Percentiles rank a stretch among this genome's conserved stretches.
These are phyloP conservation scores for Geotrichum klebahnii DNA, from an alignment of 1,139 yeast species.

Conservation along the genomic window DNA sequence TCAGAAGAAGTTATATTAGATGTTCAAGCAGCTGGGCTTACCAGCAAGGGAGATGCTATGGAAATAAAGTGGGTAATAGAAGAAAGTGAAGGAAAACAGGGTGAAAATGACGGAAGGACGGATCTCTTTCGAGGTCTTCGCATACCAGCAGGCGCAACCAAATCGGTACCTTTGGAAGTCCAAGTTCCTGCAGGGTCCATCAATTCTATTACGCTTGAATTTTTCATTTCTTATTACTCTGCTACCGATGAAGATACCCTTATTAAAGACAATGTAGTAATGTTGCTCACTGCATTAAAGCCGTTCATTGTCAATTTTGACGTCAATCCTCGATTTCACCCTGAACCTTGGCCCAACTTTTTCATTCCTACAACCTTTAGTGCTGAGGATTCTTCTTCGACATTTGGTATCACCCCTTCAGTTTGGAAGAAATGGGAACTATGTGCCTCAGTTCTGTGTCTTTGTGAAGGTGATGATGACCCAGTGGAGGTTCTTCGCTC, in stretches of 20 bases:
- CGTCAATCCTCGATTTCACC: slow-evolving; percentile 35
- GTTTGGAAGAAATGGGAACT: slow-evolving; percentile 22
- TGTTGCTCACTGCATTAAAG: slow-evolving; percentile 32
- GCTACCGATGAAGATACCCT: slow-evolving; percentile 29
- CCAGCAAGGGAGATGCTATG: slow-evolving; percentile 20
- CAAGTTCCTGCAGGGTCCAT: slow-evolving; percentile 26
- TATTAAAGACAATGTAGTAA: slow-evolving; percentile 30
- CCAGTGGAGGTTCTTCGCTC: slow-evolving; percentile 29
- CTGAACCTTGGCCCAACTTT: slow-evolving; percentile 38
- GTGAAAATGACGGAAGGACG: background rate
- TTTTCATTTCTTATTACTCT: slow-evolving; percentile 32
- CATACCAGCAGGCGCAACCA: slow-evolving; percentile 6
- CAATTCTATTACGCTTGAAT: slow-evolving; percentile 28
- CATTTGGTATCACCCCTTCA: slow-evolving; percentile 20
- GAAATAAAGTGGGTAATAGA: slow-evolving; percentile 21
- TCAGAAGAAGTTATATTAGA: slow-evolving; percentile 29
- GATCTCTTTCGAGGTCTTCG: slow-evolving; percentile 13
- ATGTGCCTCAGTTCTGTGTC: slow-evolving; percentile 16
- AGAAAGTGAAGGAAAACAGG: slow-evolving; percentile 22
- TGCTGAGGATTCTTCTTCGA: slow-evolving; percentile 17
- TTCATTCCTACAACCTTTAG: slow-evolving; percentile 31
- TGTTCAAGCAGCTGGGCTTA: slow-evolving; percentile 26
- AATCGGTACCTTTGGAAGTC: slow-evolving; percentile 22
- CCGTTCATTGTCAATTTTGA: slow-evolving; percentile 39
- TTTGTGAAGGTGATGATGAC: slow-evolving; percentile 25